These are phyloP conservation scores for Elongisporangium prolatum DNA, from an alignment of 352 stramenopile genomes.

Conservation along the genomic window DNA sequence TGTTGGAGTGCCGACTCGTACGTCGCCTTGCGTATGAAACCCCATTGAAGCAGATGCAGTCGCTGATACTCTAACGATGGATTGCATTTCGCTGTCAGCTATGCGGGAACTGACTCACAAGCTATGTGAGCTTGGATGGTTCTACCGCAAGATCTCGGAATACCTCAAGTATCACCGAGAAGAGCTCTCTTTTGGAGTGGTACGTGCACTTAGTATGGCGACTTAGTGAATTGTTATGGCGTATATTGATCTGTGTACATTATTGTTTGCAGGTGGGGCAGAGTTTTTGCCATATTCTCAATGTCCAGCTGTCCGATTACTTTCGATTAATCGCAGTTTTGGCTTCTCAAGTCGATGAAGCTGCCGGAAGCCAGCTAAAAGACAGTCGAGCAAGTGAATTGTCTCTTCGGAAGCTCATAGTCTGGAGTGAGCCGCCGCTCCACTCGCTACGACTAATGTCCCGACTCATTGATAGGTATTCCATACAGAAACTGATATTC, in stretches of 20 bases:
- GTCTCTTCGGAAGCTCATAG: slow-evolving; percentile 84
- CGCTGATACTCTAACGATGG: not conserved
- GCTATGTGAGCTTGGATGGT: slow-evolving; percentile 86
- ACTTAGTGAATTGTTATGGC: not conserved
- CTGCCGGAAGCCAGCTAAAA: slow-evolving; percentile 53
- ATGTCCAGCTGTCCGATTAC: slow-evolving; percentile 90
- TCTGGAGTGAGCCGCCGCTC: slow-evolving; percentile 89
- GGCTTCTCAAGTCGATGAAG: slow-evolving; percentile 85
- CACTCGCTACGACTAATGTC: slow-evolving; percentile 88
- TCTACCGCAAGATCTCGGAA: slow-evolving; percentile 82
- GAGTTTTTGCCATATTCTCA: slow-evolving; percentile 88
- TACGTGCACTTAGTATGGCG: slow-evolving; percentile 16
- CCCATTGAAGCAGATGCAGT: not conserved
- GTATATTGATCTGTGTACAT: slow-evolving; percentile 1
- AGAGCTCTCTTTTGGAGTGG: slow-evolving; percentile 69
- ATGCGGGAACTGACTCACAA: slow-evolving; percentile 83
- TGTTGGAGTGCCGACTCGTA: slow-evolving; percentile 75
- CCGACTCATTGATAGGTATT: slow-evolving; percentile 82
- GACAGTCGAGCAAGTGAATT: slow-evolving; percentile 47
- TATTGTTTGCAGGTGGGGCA: slow-evolving; percentile 55
- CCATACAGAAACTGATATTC: not conserved
- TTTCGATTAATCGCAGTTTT: slow-evolving; percentile 92
- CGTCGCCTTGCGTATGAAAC: slow-evolving; percentile 10
- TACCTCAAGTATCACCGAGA: slow-evolving; percentile 77
- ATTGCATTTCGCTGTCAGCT: slow-evolving; percentile 23